Evolutionary conservation across 441 rosid genomes (phyloP), one percentile per base, ranked within the genome.

Genomic region (Erysimum pusillum): DNA sequence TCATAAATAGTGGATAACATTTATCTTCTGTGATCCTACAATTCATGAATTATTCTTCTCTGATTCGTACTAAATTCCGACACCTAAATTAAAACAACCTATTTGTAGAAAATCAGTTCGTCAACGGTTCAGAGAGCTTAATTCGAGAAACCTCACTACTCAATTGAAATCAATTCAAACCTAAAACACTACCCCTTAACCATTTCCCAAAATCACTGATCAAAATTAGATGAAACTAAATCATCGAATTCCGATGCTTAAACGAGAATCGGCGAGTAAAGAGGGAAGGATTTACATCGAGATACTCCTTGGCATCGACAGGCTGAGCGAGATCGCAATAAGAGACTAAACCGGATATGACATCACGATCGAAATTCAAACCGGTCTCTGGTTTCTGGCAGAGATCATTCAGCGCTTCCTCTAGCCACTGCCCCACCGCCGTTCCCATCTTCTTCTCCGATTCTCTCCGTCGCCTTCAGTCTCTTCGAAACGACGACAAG

Each of bases 281-380:
- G 10, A 28, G 15, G 11, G 3, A 22, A 57, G 35, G 58, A 61
- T 82, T 90, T 63, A 92, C 97, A 70, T 91, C 96, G 73, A 92
- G 97, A 75, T 95, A 95, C 73, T 92, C 99, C 76, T 92, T 91
- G 74, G 99, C 98, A 69, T 95, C 99, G 39, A 87, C 85, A 36
- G 98, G 97, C 56, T 86, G 90, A 85, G 98, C 98, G 32, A 91
- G 82, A 49, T 92, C 94, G 83, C 99, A 95, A 57, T 95, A 92
- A 32, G 97, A 92, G 77, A 92, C 98, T 18, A 92, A 77, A 48
- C 98, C 98, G 48, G 99, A 91, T 72, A 92, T 87, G 0, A 92
- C 76, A 62, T 95, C 97, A 22, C 77, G 69, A 73, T 92, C 98
- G 78, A 95, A 90, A 86, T 83, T 89, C 83, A 92, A 88, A 82